Evolutionary conservation across 106 monocot genomes (phyloP), one percentile per base, ranked within the genome.

Genomic region (Allium sativum): DNA sequence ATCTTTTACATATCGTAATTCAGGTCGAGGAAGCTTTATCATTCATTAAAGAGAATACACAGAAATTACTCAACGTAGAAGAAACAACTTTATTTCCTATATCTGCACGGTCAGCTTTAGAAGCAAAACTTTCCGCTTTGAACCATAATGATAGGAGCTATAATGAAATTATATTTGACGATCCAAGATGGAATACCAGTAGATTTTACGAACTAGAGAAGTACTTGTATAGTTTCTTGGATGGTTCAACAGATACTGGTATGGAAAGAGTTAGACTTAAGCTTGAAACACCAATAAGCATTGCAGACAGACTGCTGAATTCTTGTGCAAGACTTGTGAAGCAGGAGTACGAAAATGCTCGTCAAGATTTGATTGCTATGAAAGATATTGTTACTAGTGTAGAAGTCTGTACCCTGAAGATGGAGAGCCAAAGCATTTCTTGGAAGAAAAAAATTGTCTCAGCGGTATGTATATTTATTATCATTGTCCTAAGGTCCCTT

Each of bases 251-350:
- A 13, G 78, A 84, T 56, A 75, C 70, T 69, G 95, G 95, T 10
- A 77, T 68, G 77, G 87, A 96, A 76, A 82, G 95, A 72, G 77
- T 96, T 71, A 79, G 74, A 56, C 72, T 96, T 53, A 96, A 96
- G 73, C 79, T 90, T 70, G 81, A 80, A 53, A 91, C 95, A 20
- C 95, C 95, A 50, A 73, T 96, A 63, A 73, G 58, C 50, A 96
- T 96, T 70, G 87, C 84, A 10, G 84, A 90, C 21, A 81, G 90
- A 53, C 65, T 96, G 16, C 64, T 90, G 53, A 58, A 51, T 59
- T 81, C 90, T 70, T 87, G 84, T 61, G 75, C 82, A 70, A 71
- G 63, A 47, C 42, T 77, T 64, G 68, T 80, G 53, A 79, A 80
- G 65, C 50, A 76, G 58, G 82, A 91, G 45, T 78, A 79, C 65